These are phyloP conservation scores for Phoma sp. DNA, from an alignment of 2,329 filamentous ascomycete species.

Conservation along the genomic window DNA sequence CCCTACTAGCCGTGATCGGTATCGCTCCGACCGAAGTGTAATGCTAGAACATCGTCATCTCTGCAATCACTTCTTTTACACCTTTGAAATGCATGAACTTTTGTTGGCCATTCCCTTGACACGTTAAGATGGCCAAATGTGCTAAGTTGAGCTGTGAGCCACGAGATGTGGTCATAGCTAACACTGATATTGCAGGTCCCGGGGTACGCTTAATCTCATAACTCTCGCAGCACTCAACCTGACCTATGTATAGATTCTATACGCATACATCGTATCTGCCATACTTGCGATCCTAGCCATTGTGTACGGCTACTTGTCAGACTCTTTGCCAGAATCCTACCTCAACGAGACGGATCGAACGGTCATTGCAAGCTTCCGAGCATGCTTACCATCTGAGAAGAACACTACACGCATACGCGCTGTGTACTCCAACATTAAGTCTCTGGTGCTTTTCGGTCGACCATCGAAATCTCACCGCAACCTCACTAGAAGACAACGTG, in stretches of 20 bases:
- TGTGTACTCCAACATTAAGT: background rate
- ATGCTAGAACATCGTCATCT: background rate
- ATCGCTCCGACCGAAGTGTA: background rate
- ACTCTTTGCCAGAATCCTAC: constrained; percentile 22
- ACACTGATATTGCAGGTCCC: constrained; percentile 22
- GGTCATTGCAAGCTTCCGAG: constrained; percentile 17
- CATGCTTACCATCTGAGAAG: constrained; percentile 2
- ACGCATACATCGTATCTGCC: constrained; percentile 23
- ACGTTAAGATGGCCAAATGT: background rate
- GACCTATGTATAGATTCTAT: constrained; percentile 14
- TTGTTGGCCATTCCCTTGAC: background rate
- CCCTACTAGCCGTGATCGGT: background rate
- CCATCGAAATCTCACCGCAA: constrained; percentile 2
- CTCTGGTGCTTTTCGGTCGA: background rate
- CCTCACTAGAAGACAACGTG: constrained; percentile 18
- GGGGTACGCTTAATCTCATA: constrained; percentile 14
- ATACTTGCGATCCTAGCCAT: constrained; percentile 21
- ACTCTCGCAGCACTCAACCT: background rate
- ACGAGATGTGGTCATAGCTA: constrained; percentile 10
- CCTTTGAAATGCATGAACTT: background rate
- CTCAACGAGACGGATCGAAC: constrained; percentile 20
- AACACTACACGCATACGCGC: background rate
- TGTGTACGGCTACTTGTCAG: constrained; percentile 23
- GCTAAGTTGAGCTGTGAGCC: constrained; percentile 11
- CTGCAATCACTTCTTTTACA: background rate